phyloP scores from a whole-genome alignment of 2,329 filamentous ascomycete genomes.

The Alternaria postmessia region DNA sequence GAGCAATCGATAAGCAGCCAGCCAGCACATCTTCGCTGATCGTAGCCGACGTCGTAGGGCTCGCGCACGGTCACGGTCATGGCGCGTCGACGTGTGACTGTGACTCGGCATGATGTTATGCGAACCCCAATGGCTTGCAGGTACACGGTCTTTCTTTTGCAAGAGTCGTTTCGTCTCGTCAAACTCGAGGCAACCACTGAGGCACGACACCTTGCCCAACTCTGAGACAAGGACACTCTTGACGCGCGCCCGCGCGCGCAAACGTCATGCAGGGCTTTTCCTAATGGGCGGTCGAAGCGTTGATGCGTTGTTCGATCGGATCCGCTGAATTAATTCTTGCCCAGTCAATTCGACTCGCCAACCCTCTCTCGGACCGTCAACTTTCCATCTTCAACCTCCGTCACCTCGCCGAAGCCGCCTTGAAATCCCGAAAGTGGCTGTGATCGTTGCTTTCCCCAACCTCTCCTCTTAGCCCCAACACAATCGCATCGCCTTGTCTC shows the following conservation, averaged over 20 bases:
- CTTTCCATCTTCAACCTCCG: not conserved
- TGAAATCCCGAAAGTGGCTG: constrained; percentile 3
- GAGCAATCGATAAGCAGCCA: not conserved
- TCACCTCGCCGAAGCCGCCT: not conserved
- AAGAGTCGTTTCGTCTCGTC: constrained; percentile 31
- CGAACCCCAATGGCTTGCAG: constrained; percentile 31
- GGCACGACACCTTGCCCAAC: constrained; percentile 1
- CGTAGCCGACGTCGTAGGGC: not conserved
- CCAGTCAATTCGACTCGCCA: constrained; percentile 13
- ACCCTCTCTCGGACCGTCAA: constrained; percentile 3
- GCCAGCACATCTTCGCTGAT: constrained; percentile 3
- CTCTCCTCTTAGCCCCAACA: not conserved
- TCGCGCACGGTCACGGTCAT: constrained; percentile 7
- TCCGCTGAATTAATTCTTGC: constrained; percentile 9
- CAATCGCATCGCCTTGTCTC: not conserved
- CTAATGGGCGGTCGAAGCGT: constrained; percentile 13
- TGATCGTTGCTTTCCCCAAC: constrained; percentile 1
- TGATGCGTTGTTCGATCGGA: constrained; percentile 20
- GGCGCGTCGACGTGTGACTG: constrained; percentile 23
- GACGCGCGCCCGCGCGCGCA: not conserved
- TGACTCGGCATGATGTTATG: constrained; percentile 29
- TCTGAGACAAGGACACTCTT: not conserved
- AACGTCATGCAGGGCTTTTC: constrained; percentile 21
- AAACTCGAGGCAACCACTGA: constrained; percentile 25
- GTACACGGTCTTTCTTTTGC: constrained; percentile 14